phyloP scores from a whole-genome alignment of 2,329 filamentous ascomycete species.

The Talaromyces rugulosus region DNA sequence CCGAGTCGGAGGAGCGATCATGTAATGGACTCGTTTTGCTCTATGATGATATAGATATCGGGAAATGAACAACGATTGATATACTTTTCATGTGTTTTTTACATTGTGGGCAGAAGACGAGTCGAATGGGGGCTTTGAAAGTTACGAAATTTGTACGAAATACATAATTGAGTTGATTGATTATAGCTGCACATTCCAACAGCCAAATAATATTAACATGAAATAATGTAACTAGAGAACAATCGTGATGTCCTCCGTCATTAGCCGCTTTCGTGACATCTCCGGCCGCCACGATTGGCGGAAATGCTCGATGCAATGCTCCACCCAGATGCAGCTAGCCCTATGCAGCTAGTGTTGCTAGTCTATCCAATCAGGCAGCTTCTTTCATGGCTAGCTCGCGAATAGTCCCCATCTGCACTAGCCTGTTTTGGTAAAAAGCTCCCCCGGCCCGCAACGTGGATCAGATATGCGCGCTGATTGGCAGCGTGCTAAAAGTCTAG shows the following conservation, averaged over 20 bases:
- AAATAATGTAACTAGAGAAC: too few relatives aligned
- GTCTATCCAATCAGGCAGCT: neutral
- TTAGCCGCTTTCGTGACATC: neutral
- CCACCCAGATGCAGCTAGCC: neutral
- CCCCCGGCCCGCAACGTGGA: neutral
- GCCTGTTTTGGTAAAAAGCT: neutral
- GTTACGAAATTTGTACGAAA: neutral
- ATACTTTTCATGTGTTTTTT: neutral
- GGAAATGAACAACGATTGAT: neutral
- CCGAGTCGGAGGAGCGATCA: conserved; percentile 56
- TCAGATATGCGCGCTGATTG: neutral
- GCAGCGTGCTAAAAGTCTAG: neutral
- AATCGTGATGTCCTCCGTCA: neutral
- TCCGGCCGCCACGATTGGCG: neutral
- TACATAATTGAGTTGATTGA: neutral
- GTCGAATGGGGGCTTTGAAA: neutral
- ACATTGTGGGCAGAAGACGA: neutral
- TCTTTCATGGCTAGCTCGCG: neutral
- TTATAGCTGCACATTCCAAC: neutral
- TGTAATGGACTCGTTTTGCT: neutral
- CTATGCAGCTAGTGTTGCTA: neutral
- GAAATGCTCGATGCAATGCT: neutral
- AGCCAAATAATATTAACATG: too few relatives aligned
- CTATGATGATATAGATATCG: neutral
- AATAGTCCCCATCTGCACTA: neutral